A percentile compares a stretch with the other conserved stretches of the same genome.
phyloP scores from a whole-genome alignment of 225 moss, liverwort and hornwort genomes.

The Sphagnum tenellum region DNA sequence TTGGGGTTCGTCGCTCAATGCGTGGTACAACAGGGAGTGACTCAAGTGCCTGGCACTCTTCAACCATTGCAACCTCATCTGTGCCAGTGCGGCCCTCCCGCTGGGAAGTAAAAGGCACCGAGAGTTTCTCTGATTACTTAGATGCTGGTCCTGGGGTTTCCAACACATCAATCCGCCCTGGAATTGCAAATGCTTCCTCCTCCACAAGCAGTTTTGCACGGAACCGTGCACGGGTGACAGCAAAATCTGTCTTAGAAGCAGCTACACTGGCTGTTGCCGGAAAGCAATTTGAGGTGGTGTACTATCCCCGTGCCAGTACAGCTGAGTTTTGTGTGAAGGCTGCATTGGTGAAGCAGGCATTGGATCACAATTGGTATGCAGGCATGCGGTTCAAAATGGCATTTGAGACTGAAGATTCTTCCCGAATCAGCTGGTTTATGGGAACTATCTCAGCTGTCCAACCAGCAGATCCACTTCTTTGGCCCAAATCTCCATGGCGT shows the following conservation, averaged over 20 bases:
- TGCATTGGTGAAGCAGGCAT: slow-evolving; percentile 67
- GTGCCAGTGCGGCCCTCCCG: slow-evolving; percentile 35
- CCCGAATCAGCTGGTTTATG: slow-evolving; percentile 99
- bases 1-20: slow-evolving; percentile 95
- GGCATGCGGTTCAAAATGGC: slow-evolving; percentile 99
- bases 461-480: slow-evolving; percentile 80
- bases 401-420: slow-evolving; percentile 98
- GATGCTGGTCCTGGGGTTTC: slow-evolving; percentile 56
- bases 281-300: slow-evolving; percentile 89
- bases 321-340: slow-evolving; percentile 98
- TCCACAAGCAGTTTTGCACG: slow-evolving; percentile 85
- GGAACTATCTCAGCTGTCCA: slow-evolving; percentile 92
- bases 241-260: slow-evolving; percentile 87
- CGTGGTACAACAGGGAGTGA: slow-evolving; percentile 77
- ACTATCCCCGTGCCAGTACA: slow-evolving; percentile 93
- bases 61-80: slow-evolving; percentile 51
- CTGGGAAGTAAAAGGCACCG: slow-evolving; percentile 53
- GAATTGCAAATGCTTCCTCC: slow-evolving; percentile 11
- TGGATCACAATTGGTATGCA: slow-evolving; percentile 80
- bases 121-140: slow-evolving; percentile 75
- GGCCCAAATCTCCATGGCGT: slow-evolving; percentile 99
- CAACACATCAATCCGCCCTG: slow-evolving; percentile 21
- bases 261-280: slow-evolving; percentile 80
- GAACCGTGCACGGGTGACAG: slow-evolving; percentile 94
- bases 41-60: slow-evolving; percentile 84